Evolutionary conservation across 2,329 filamentous ascomycete species (phyloP).

Genomic region (Hypoxylon sp.): DNA sequence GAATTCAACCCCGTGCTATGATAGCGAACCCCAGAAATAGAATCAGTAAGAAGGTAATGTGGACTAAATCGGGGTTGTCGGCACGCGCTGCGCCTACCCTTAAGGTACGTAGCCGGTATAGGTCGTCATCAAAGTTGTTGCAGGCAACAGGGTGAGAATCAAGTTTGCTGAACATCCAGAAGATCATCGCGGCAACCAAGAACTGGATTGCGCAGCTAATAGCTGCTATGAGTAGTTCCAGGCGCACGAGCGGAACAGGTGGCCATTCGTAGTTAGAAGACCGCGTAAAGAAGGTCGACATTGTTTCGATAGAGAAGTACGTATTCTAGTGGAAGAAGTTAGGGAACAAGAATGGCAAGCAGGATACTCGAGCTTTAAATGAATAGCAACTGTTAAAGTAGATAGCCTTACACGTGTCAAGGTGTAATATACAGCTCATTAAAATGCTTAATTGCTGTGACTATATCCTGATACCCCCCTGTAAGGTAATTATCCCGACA

Average conservation of each 20-base stretch:
- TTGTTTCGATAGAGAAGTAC: not conserved
- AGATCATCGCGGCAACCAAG: not conserved
- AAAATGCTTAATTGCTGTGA: not conserved
- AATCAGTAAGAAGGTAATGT: not conserved
- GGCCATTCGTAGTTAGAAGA: not conserved
- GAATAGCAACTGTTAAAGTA: not conserved
- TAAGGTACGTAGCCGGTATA: not conserved
- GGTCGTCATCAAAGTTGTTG: not conserved
- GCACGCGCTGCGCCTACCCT: not conserved
- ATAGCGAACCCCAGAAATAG: not conserved
- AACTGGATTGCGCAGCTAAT: not conserved
- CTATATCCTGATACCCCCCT: not conserved
- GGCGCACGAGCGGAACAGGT: not conserved
- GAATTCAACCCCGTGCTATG: not conserved
- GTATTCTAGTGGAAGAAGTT: not conserved
- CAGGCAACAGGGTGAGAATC: not conserved
- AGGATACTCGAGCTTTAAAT: constrained; percentile 3
- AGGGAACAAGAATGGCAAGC: not conserved
- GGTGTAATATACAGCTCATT: not conserved
- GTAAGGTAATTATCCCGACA: not conserved
- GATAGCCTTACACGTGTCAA: not conserved
- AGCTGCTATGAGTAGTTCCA: not conserved
- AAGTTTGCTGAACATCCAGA: not conserved
- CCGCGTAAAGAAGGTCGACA: not conserved
- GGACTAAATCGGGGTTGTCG: not conserved